Conservation (phyloP, 225 moss, liverwort and hornwort genomes). For the Polytrichum commune region DNA sequence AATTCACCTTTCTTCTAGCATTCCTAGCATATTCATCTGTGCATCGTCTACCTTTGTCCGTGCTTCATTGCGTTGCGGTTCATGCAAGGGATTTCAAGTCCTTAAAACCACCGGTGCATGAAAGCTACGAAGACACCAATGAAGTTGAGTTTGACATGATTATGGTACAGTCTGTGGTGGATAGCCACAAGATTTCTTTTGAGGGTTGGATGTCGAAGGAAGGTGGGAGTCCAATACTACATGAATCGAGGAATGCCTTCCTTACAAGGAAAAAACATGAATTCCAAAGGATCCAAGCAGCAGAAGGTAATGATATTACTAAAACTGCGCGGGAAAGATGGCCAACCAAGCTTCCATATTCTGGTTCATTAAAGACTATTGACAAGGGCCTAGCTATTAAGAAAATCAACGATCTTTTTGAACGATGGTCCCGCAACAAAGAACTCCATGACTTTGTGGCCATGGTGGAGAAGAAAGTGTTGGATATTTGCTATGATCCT, state of each 20-base stretch:
- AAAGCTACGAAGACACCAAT: not conserved
- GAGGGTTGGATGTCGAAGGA: not conserved
- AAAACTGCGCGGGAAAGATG: not conserved
- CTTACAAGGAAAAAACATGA: not conserved
- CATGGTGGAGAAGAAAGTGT: not conserved
- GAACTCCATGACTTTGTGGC: slow-evolving; percentile 11
- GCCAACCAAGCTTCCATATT: not conserved
- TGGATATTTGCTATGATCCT: not conserved
- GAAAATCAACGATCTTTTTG: slow-evolving; percentile 5
- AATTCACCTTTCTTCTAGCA: slow-evolving; percentile 5
- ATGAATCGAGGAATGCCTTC: not conserved
- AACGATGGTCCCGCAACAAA: slow-evolving; percentile 15
- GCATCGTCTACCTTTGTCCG: not conserved
- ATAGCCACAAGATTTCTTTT: not conserved
- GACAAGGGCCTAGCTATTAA: not conserved
- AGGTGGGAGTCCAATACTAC: not conserved
- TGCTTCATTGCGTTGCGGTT: slow-evolving; percentile 3
- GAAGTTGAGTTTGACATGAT: not conserved
- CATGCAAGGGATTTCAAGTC: not conserved
- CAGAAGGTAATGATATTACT: not conserved
- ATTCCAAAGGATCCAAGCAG: not conserved
- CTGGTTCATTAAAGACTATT: not conserved
- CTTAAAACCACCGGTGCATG: not conserved
- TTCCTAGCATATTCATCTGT: slow-evolving; percentile 5
- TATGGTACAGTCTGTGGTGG: not conserved